These are phyloP conservation scores for Venturia carpophila DNA, from an alignment of 2,329 filamentous ascomycete genomes.

Conservation along the genomic window DNA sequence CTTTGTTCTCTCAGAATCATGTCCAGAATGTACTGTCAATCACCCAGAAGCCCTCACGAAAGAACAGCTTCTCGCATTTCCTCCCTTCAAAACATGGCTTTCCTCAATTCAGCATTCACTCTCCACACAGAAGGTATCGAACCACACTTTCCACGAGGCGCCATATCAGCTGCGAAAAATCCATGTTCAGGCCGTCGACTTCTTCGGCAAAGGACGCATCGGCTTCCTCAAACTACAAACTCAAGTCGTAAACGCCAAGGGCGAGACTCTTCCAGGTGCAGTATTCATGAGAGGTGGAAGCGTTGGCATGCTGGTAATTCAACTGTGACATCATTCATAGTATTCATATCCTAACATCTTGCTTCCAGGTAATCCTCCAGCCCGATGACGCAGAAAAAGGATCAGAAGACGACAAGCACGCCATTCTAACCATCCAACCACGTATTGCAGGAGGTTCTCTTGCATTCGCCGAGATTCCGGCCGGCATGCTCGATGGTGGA, in stretches of 20 bases:
- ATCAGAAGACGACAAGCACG: slow-evolving; percentile 40
- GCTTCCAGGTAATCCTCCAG: slow-evolving; percentile 45
- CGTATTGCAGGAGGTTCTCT: slow-evolving; percentile 49
- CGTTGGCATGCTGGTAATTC: slow-evolving; percentile 48
- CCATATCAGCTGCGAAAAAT: slow-evolving; percentile 47
- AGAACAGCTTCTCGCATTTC: slow-evolving; percentile 42
- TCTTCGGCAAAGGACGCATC: slow-evolving; percentile 41
- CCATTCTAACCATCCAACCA: slow-evolving; percentile 50
- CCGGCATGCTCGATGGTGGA: slow-evolving; percentile 53
- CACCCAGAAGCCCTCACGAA: slow-evolving; percentile 37
- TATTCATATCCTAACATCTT: not conserved
- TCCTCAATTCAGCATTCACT: slow-evolving; percentile 43
- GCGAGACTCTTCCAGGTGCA: slow-evolving; percentile 46
- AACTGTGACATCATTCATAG: not conserved
- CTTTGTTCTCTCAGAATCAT: slow-evolving; percentile 22
- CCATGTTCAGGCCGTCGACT: slow-evolving; percentile 48
- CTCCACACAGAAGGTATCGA: slow-evolving; percentile 35
- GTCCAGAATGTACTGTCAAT: slow-evolving; percentile 33
- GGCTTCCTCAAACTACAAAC: slow-evolving; percentile 52
- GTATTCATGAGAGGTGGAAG: slow-evolving; percentile 52
- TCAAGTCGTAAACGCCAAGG: slow-evolving; percentile 44
- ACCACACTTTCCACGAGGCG: slow-evolving; percentile 44
- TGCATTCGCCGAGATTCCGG: slow-evolving; percentile 49
- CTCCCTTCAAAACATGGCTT: slow-evolving; percentile 50
- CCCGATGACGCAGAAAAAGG: slow-evolving; percentile 38